Conservation (phyloP, 305 asterid genomes). For the Fraxinus paxiana region DNA sequence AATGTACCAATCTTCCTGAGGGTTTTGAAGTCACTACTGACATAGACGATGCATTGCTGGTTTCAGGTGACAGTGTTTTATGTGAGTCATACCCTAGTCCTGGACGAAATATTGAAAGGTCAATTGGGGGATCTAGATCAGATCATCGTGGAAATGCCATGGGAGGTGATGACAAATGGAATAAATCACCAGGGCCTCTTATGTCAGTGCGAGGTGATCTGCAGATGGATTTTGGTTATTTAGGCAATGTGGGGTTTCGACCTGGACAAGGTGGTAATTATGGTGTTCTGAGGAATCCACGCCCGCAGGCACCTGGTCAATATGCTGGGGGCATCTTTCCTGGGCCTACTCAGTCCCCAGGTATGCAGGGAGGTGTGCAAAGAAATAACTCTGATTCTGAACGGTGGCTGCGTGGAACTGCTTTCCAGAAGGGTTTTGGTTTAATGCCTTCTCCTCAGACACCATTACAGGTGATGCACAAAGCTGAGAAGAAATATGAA, state of each 20-base stretch:
- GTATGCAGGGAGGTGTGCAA: slow-evolving; percentile 33
- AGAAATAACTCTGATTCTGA: slow-evolving; percentile 45
- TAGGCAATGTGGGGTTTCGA: slow-evolving; percentile 28
- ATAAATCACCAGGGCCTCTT: slow-evolving; percentile 32
- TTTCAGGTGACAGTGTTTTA: slow-evolving; percentile 27
- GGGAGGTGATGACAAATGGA: slow-evolving; percentile 51
- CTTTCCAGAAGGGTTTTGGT: slow-evolving; percentile 37
- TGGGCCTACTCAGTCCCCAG: slow-evolving; percentile 36
- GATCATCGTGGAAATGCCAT: slow-evolving; percentile 62
- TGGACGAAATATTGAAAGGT: slow-evolving; percentile 64
- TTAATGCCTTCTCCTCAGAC: slow-evolving; percentile 44
- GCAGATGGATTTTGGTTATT: slow-evolving; percentile 27
- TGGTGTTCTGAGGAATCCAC: slow-evolving; percentile 36
- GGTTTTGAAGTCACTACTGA: slow-evolving; percentile 48
- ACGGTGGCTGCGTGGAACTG: slow-evolving; percentile 43
- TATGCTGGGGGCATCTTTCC: slow-evolving; percentile 25
- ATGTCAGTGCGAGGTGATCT: slow-evolving; percentile 31
- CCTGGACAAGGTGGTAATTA: slow-evolving; percentile 33
- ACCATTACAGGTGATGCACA: slow-evolving; percentile 45
- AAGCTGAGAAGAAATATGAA: slow-evolving; percentile 45
- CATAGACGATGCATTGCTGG: slow-evolving; percentile 39
- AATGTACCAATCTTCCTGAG: slow-evolving; percentile 55
- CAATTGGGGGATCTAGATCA: slow-evolving; percentile 44
- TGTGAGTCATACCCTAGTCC: slow-evolving; percentile 51
- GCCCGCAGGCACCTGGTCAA: slow-evolving; percentile 25